phyloP scores from a whole-genome alignment of 2,329 filamentous ascomycete genomes.

The Phyllosticta citrichinensis region DNA sequence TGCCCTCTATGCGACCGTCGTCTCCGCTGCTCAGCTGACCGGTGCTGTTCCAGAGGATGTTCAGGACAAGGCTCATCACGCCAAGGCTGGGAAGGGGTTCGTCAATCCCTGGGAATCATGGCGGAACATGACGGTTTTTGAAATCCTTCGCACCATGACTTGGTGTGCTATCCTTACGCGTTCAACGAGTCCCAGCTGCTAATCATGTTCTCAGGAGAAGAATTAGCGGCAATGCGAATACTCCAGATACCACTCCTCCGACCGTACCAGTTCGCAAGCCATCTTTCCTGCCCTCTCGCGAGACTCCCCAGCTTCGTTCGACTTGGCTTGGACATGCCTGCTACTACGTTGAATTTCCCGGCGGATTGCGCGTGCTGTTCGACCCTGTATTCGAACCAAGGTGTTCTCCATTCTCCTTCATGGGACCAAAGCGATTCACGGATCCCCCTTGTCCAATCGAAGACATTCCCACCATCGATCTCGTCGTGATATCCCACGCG shows the following conservation, averaged over 20 bases:
- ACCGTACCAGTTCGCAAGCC: constrained; percentile 59
- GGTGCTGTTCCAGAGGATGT: constrained; percentile 36
- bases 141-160: constrained; percentile 29
- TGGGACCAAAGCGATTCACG: constrained; percentile 71
- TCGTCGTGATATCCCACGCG: constrained; percentile 71
- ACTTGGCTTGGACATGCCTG: constrained; percentile 96
- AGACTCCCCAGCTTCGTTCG: constrained; percentile 56
- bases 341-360: constrained; percentile 83
- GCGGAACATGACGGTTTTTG: constrained; percentile 23
- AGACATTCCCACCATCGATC: constrained; percentile 68
- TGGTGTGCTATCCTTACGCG: constrained; percentile 21
- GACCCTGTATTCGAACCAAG: constrained; percentile 87
- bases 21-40: constrained; percentile 26
- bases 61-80: constrained; percentile 40
- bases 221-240: constrained; percentile 40
- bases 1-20: constrained; percentile 32
- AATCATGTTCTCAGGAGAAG: constrained; percentile 28
- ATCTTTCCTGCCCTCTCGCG: constrained; percentile 52
- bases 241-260: constrained; percentile 53
- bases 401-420: constrained; percentile 64
- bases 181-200: background rate
- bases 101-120: constrained; percentile 50
- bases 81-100: constrained; percentile 44
- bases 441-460: constrained; percentile 63
- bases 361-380: constrained; percentile 78